phyloP scores from a whole-genome alignment of 1,139 yeast genomes.

The Casaregolazyma suthepensis region DNA sequence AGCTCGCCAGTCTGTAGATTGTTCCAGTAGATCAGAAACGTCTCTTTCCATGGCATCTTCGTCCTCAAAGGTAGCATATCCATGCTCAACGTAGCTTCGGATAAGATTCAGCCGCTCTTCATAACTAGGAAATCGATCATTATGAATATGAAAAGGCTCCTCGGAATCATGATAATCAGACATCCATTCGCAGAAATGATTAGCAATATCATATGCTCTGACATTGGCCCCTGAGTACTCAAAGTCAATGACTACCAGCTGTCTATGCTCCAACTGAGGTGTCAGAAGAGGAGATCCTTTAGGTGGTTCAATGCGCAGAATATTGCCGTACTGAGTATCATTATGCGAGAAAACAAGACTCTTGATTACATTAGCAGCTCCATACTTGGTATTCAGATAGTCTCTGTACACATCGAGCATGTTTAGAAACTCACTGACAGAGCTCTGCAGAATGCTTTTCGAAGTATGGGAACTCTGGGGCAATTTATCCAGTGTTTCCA shows the following conservation, averaged over 20 bases:
- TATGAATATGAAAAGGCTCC: constrained; percentile 52
- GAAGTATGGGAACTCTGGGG: constrained; percentile 15
- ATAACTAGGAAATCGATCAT: constrained; percentile 54
- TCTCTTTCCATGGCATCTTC: constrained; percentile 44
- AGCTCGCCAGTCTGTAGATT: constrained; percentile 73
- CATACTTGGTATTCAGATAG: constrained; percentile 58
- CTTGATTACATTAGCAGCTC: constrained; percentile 38
- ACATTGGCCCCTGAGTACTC: constrained; percentile 94
- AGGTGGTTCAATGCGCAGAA: constrained; percentile 41
- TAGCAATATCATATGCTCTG: constrained; percentile 85
- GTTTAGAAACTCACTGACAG: constrained; percentile 45
- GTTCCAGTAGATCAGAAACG: constrained; percentile 54
- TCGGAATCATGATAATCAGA: constrained; percentile 73
- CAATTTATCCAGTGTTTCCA: constrained; percentile 26
- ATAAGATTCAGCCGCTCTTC: constrained; percentile 67
- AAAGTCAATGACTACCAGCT: constrained; percentile 88
- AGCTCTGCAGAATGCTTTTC: constrained; percentile 32
- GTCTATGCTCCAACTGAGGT: constrained; percentile 53
- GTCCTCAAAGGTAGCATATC: constrained; percentile 30
- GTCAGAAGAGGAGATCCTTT: constrained; percentile 37
- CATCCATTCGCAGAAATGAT: constrained; percentile 96
- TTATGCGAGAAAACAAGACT: constrained; percentile 81
- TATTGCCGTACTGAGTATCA: constrained; percentile 87
- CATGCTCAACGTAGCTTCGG: constrained; percentile 59
- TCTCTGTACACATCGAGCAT: constrained; percentile 46